Base-by-base conservation (phyloP, 2,329 filamentous ascomycete species). In the Colletotrichum brevisporum region DNA sequence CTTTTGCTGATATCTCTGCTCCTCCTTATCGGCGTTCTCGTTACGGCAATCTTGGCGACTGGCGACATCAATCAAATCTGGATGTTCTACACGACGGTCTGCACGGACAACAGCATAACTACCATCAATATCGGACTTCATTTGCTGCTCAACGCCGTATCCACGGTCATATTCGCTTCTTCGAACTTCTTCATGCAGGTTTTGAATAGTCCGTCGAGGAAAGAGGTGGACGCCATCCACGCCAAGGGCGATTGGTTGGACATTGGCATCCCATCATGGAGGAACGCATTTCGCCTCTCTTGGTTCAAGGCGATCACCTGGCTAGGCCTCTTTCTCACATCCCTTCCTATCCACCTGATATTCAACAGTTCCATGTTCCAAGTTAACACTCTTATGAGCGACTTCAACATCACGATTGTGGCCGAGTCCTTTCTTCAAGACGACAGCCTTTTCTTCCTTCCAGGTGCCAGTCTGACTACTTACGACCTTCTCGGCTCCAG, bases 61-160 rank as follows among this genome's bases (percentile, higher is more conserved):
- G 27, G 16, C n/a, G 52, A 41, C 3, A n/a, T 54, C n/a, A 15
- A 26, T 5, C 52, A 54, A 21, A 13, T 26, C 2, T 54, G 52
- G 31, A 54, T 36, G n/a, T 54, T 54, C 6, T 39, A 54, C 31
- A 12, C 15, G 3, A 16, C 52, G 18, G 12, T 13, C 31, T 21
- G 52, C 41, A n/a, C 10, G 6, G 6, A 43, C 31, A 21, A 13
- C n/a, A 56, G n/a, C 53, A 45, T 10, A n/a, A 26, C 36, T 10
- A 43, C 36, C 4, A 6, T 16, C 9, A 43, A 56, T 5, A 43
- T 31, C 18, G 12, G 39, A 45, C 66, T 84, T 0, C 85, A 88
- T 74, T 72, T 87, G 31, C 67, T 81, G 2, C 83, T 88, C 72
- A 88, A 88, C 74, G 63, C 79, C 0, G 6, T 67, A 0, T 59